A percentile compares a stretch with the other conserved stretches of the same genome.
Conservation (phyloP, 2,329 filamentous ascomycete genomes). For the Claviceps pazoutovae region DNA sequence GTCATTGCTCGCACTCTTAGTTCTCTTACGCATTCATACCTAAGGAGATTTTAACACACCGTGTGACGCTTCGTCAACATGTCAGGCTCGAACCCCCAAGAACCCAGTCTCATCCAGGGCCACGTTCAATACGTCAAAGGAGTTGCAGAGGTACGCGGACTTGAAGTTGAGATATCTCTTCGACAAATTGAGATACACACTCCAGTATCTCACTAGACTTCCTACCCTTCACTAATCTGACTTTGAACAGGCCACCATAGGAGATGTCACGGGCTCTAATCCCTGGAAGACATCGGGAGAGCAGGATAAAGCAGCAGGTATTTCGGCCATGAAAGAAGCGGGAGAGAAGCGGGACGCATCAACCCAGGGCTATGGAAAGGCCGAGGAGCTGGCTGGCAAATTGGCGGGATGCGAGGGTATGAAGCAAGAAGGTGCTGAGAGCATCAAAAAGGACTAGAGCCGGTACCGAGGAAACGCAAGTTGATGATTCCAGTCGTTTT, state of each 20-base stretch:
- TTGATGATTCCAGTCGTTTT: too few relatives aligned
- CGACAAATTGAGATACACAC: too few relatives aligned
- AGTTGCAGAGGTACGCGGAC: conserved; percentile 42
- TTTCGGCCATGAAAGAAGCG: conserved; percentile 48
- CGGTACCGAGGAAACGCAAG: background rate
- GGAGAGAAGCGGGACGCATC: conserved; percentile 39
- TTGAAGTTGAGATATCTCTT: too few relatives aligned
- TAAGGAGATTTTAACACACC: background rate
- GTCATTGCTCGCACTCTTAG: background rate
- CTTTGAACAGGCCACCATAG: conserved; percentile 38
- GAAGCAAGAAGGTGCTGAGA: conserved; percentile 46
- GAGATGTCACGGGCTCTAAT: conserved; percentile 45
- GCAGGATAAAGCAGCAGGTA: conserved; percentile 47
- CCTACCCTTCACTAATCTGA: background rate
- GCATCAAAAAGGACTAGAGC: conserved; percentile 21
- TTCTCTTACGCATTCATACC: background rate
- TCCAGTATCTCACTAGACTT: too few relatives aligned
- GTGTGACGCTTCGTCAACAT: background rate
- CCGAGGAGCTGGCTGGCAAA: conserved; percentile 51
- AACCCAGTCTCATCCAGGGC: conserved; percentile 46
- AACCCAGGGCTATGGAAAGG: conserved; percentile 42
- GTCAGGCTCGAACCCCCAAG: conserved; percentile 12
- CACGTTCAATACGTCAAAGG: conserved; percentile 59
- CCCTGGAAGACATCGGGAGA: conserved; percentile 51
- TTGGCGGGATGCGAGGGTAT: conserved; percentile 56